phyloP scores from a whole-genome alignment of 2,329 filamentous ascomycete genomes.

The Beauveria medogensis region DNA sequence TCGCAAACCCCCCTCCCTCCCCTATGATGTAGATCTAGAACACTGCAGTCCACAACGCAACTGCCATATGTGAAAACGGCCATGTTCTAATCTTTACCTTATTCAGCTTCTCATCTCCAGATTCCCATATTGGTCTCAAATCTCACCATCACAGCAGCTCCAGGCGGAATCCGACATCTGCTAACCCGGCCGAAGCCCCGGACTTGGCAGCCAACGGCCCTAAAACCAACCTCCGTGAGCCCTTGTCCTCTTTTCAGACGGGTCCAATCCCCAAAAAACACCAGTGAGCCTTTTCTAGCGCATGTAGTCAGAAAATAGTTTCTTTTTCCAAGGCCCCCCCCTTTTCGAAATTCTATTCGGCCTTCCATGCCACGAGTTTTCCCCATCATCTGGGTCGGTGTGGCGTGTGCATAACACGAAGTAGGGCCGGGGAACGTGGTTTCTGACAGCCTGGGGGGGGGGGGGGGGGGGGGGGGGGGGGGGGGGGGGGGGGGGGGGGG shows the following conservation, averaged over 20 bases:
- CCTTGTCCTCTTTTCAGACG: neutral
- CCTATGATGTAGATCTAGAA: neutral
- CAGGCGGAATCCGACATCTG: neutral
- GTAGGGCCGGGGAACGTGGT: neutral
- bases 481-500: too few species aligned
- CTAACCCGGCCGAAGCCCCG: constrained; percentile 4
- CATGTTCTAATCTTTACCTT: too few species aligned
- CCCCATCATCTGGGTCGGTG: neutral
- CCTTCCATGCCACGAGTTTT: constrained; percentile 1
- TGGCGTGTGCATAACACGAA: neutral
- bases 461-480: too few species aligned
- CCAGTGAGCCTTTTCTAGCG: neutral
- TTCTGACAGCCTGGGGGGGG: too few species aligned
- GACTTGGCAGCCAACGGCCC: neutral
- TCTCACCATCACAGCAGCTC: neutral
- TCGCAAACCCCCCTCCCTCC: neutral
- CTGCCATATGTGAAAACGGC: too few species aligned
- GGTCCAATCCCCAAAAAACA: neutral
- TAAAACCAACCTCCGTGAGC: neutral
- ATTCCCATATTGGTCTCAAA: neutral
- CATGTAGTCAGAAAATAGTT: constrained; percentile 9
- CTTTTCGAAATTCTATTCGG: neutral
- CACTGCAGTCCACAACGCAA: too few species aligned
- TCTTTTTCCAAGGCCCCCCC: neutral
- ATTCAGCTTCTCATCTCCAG: neutral